Evolutionary conservation across 1,284 basidiomycete genomes (phyloP), one percentile per base, ranked within the genome.

Genomic region (Fereydounia khargensis): DNA sequence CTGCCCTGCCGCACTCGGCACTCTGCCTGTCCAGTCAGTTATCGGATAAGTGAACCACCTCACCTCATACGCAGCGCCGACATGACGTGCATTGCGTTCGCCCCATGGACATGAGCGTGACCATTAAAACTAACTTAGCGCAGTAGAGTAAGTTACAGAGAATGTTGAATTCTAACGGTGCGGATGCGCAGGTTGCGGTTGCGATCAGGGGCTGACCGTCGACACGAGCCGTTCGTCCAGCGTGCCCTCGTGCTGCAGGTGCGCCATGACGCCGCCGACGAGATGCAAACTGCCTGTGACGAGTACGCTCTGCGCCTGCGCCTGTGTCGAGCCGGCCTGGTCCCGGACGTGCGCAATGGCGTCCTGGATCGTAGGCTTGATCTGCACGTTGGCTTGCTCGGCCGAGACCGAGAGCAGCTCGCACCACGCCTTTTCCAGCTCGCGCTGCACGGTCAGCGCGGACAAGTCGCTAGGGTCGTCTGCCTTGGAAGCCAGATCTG

Each of bases 241-340:
- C 35, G 42, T 39, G 14, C 57, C 60, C 21, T 48, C 45, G 16
- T 66, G 51, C 30, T 69, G 58, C 40, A 75, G 37, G 31, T 75
- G 73, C 3, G 68, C 91, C 69, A 98, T 89, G 8, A 94, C 81
- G 2, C 95, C 95, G 18, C 95, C 95, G 6, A 98, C 86, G 13
- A 99, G 82, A 78, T 95, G 92, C 62, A 99, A 77, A 77, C 91
- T 96, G 3, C 95, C 95, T 2, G 89, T 83, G 1, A 95, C 91
- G 19, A 98, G 80, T 13, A 91, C 84, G 53, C 87, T 80, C 1
- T 52, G 82, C 74, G 17, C 72, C 65, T n/a, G 71, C 61, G 60
- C 52, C 10, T 76, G 66, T 19, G 82, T 63, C n/a, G 76, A 64
- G 50, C 8, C 88, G 81, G 34, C 85, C 70, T 32, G 19, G 20